Evolutionary conservation across 2,329 filamentous ascomycete species (phyloP), one percentile per base, ranked within the genome.

Genomic region (Pyrenophora graminea): DNA sequence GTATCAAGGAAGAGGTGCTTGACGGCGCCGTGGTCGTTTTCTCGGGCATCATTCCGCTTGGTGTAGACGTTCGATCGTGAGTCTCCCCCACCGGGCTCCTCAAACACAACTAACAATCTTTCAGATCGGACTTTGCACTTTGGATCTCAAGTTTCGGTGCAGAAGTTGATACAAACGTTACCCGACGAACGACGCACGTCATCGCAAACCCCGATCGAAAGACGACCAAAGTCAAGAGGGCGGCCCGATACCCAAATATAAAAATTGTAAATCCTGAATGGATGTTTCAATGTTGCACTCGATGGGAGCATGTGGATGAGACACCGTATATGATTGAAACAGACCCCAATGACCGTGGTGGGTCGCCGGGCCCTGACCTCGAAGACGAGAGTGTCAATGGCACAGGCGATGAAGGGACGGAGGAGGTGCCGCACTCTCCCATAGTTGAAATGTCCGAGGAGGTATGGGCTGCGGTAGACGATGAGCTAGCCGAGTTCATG

Each of bases 221-320:
- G 18, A 97, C 94, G 0, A 88, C 90, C 45, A 99, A 99, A 75
- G 91, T 97, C 37, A 87, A 90, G 40, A 88, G 92, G 72, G 94
- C 94, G 0, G 87, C 89, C 12, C 85, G 86, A 57, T 88, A 91
- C 48, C 80, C 88, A 0, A 84, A 85, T 44, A 89, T 97, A 73
- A 92, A 91, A 70, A 96, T 99, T 51, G 94, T 99, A 40, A 91
- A 88, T 62, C 89, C 91, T 45, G 85, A 90, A 64, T 99, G 94
- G 94, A 84, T 99, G 25, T 82, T 87, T 27, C 88, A 92, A 61
- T 95, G 87, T 48, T 85, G 97, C 57, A 88, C 85, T 21, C 87
- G 88, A 70, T 99, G 94, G 94, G 80, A 83, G 56, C 86, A 84
- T 49, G 78, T 95, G 9, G 86, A 94, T 48, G 92, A 97, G 70